These are phyloP conservation scores for Uronychia setigera DNA, from an alignment of 73 alveolate species.

Conservation along the genomic window DNA sequence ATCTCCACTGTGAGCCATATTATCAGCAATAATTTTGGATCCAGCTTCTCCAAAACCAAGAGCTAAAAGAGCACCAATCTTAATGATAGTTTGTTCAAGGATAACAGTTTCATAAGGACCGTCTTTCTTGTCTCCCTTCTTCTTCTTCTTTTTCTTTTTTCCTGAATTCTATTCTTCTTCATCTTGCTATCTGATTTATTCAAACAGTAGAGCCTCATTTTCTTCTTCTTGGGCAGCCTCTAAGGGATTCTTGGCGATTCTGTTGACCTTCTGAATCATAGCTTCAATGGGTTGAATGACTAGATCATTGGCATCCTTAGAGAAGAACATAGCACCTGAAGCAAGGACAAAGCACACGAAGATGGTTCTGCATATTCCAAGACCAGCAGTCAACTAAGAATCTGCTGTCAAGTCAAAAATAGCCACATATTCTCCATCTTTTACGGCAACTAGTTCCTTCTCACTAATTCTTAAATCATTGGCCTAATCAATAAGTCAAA, in stretches of 20 bases:
- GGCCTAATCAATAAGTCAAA: conserved; percentile 30
- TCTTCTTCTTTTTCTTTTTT: conserved; percentile 18
- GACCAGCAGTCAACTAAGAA: conserved; percentile 69
- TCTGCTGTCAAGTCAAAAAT: conserved; percentile 51
- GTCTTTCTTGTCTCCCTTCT: conserved; percentile 46
- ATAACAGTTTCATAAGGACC: conserved; percentile 86
- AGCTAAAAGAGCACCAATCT: conserved; percentile 90
- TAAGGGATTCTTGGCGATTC: conserved; percentile 95
- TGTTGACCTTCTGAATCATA: conserved; percentile 92
- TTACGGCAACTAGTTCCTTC: conserved; percentile 40
- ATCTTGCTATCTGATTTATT: conserved; percentile 68
- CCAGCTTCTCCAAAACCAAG: conserved; percentile 93
- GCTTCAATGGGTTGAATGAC: conserved; percentile 94
- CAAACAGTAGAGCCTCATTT: conserved; percentile 58
- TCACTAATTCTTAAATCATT: conserved; percentile 22
- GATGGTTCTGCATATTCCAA: conserved; percentile 85
- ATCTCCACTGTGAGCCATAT: conserved; percentile 90
- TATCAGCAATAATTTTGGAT: conserved; percentile 90
- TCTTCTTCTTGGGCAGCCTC: conserved; percentile 95
- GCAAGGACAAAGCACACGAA: conserved; percentile 91
- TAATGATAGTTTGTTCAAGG: conserved; percentile 96
- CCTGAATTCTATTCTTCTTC: conserved; percentile 37
- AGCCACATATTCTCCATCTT: conserved; percentile 52
- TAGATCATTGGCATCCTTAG: conserved; percentile 86
- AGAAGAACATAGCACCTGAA: conserved; percentile 82